Base-by-base conservation (phyloP, 176 grass and related monocot species). In the Areca catechu region DNA sequence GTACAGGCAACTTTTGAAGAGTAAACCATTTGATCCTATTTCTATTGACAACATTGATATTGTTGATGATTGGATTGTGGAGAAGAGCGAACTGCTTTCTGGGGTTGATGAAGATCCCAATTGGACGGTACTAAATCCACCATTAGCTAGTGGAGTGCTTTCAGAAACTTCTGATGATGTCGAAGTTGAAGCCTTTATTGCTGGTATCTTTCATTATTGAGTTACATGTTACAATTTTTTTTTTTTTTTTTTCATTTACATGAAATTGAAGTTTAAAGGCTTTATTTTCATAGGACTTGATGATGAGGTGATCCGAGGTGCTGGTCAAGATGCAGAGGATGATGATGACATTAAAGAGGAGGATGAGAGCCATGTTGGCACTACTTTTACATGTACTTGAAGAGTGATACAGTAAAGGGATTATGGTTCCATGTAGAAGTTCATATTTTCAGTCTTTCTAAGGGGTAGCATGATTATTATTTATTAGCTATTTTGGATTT, bases 41-140 rank as follows among this genome's bases (percentile, higher is more conserved):
- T 82, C 86, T 6, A 48, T 88, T 20, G 81, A 83, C 61, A 75
- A 85, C 67, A 82, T 85, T 25, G 83, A 84, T 62, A 82, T 74
- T 59, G 80, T 97, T 71, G 81, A 83, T 61, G 81, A 97, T 62
- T 97, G 92, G 92, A 56, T 83, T 69, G 16, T 88, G 61, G 86
- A 91, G 75, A 88, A 73, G 84, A 67, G 71, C 67, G 56, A 37
- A 47, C 16, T 75, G 19, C 69, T 81, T 7, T 84, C 76, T 2
- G 70, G 61, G 12, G 63, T 17, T 16, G 25, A 53, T 10, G 86
- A 91, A 34, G 75, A 75, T 30, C 48, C 67, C 63, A 95, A 86
- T 37, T 97, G 86, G 92, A 80, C 74, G 78, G 77, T 82, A 22
- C 53, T 97, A 66, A 80, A 74, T 79, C 86, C 79, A 55, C 67